A percentile compares a stretch with the other conserved stretches of the same genome.
phyloP scores from a whole-genome alignment of 805 yeast species.

The Yamadazyma scolyti region DNA sequence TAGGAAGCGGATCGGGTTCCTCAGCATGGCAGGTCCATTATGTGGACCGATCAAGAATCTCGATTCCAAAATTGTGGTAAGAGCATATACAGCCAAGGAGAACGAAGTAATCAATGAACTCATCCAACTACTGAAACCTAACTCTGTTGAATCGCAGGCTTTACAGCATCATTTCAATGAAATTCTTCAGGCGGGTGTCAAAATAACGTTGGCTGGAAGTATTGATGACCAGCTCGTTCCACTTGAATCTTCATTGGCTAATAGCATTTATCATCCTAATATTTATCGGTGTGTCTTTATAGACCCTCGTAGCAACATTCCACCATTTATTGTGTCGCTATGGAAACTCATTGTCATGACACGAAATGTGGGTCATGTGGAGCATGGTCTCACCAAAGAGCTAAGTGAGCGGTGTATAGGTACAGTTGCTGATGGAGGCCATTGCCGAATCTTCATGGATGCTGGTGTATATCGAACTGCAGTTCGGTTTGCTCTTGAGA shows the following conservation, averaged over 20 bases:
- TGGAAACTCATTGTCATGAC: constrained; percentile 24
- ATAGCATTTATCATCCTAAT: constrained; percentile 33
- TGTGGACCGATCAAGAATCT: constrained; percentile 30
- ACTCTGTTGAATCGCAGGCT: constrained; percentile 13
- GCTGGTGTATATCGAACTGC: constrained; percentile 24
- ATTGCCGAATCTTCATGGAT: constrained; percentile 22
- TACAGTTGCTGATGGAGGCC: constrained; percentile 19
- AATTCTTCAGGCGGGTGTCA: constrained; percentile 24
- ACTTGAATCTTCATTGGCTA: constrained; percentile 25
- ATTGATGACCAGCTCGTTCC: constrained; percentile 37
- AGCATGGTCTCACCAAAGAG: constrained; percentile 26
- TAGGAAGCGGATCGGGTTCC: constrained; percentile 23
- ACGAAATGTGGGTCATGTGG: constrained; percentile 33
- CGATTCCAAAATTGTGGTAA: constrained; percentile 31
- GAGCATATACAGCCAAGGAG: constrained; percentile 35
- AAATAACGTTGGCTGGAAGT: constrained; percentile 32
- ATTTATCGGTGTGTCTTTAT: constrained; percentile 26
- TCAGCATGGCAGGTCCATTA: constrained; percentile 34
- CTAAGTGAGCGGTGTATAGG: constrained; percentile 29
- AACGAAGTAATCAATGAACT: constrained; percentile 34
- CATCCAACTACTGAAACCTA: constrained; percentile 27
- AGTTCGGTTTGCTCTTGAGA: constrained; percentile 31
- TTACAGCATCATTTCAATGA: constrained; percentile 17
- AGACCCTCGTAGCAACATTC: constrained; percentile 16
- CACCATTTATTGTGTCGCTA: constrained; percentile 25